Base-by-base conservation (phyloP, 495 filamentous ascomycete genomes). In the Lasiosphaeris hirsuta region DNA sequence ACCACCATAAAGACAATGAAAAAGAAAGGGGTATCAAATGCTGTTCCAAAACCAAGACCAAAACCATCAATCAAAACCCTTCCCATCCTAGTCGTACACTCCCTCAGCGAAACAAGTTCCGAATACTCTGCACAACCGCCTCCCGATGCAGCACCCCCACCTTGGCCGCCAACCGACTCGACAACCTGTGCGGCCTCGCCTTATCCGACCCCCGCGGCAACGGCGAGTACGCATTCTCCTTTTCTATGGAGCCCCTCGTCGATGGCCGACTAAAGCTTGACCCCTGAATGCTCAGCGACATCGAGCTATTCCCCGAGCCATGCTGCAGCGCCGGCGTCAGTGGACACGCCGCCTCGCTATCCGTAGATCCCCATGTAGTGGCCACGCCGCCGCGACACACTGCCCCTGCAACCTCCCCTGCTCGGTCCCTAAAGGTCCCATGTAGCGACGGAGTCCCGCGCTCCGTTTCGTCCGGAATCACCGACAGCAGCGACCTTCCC, bases 391-490 rank as follows among this genome's bases (percentile, higher is more conserved):
- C 34, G n/a, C 19, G 15, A 42, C 23, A 18, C 41, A 43, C 51
- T 43, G 14, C 49, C 51, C 9, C 46, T 23, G 14, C 10, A 9
- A 35, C 8, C 36, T 42, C 42, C 14, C 13, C 34, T 45, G 49
- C 50, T 17, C 43, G 37, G 14, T 48, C 36, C n/a, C 48, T 23
- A 35, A 30, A 30, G 5, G 23, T 34, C 18, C 51, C 42, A 23
- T 50, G 37, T 36, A 51, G 14, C n/a, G 51, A 54, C 10, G 57
- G 34, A 36, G 57, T 63, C 3, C 38, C 37, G 45, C 62, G 59
- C 56, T 76, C 73, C 6, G 49, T 42, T 62, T 75, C 71, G 51
- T 78, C 75, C 10, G 59, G 68, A 42, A 76, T 78, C 13, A 74
- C 66, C 7, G 71, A 69, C 3, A 71, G 64, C 5, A 61, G 43